phyloP scores from a whole-genome alignment of 805 yeast genomes.

The Zygosaccharomyces gambellarensis region DNA sequence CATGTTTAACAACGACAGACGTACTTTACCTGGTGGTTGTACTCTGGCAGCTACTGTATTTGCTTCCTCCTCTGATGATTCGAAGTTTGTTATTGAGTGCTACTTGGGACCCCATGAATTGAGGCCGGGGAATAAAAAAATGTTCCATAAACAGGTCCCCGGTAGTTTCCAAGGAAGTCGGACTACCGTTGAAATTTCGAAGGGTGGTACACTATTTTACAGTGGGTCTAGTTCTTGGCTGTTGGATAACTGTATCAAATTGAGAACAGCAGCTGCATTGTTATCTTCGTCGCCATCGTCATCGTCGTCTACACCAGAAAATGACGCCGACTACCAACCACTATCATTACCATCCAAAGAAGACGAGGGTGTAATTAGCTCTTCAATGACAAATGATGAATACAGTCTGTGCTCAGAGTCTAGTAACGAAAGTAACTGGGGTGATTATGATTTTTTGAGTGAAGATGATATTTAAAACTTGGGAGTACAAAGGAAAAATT shows the following conservation, averaged over 20 bases:
- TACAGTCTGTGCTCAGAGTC: slow-evolving; percentile 9
- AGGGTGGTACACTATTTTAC: background rate
- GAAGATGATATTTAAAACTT: slow-evolving; percentile 20
- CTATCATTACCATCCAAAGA: slow-evolving; percentile 6
- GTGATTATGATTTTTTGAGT: slow-evolving; percentile 27
- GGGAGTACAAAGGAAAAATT: background rate
- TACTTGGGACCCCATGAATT: slow-evolving; percentile 24
- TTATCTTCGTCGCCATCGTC: background rate
- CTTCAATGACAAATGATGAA: slow-evolving; percentile 21
- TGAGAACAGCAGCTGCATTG: background rate
- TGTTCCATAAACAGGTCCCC: slow-evolving; percentile 6
- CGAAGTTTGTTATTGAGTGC: slow-evolving; percentile 9
- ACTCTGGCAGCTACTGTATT: slow-evolving; percentile 11
- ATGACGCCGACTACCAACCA: background rate
- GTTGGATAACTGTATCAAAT: background rate
- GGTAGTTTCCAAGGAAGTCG: background rate
- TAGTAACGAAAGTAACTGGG: slow-evolving; percentile 16
- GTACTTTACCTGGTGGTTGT: slow-evolving; percentile 14
- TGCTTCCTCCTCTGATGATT: slow-evolving; percentile 3
- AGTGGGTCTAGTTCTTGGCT: background rate
- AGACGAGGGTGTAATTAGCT: slow-evolving; percentile 18
- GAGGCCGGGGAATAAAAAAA: slow-evolving; percentile 15
- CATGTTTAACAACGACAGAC: slow-evolving; percentile 10
- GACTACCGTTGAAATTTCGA: background rate
- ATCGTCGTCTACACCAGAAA: background rate